A percentile compares a stretch with the other conserved stretches of the same genome.
Evolutionary conservation across 164 flowering plant species (phyloP).

Genomic region (Houttuynia cordata): DNA sequence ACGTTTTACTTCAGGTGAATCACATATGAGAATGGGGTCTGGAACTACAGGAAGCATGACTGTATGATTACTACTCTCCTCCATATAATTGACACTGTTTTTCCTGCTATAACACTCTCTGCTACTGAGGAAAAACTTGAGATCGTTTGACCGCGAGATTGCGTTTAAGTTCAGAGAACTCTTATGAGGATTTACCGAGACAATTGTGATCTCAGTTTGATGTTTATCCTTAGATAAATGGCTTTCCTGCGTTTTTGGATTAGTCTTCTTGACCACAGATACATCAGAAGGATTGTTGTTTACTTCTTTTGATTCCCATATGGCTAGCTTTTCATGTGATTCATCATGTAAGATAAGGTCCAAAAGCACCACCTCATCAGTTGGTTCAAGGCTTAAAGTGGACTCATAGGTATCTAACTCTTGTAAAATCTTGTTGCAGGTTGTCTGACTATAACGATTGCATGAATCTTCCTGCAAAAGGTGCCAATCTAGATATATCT

Average conservation of each 20-base stretch:
- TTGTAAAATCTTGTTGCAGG: constrained; percentile 21
- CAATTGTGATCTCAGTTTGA: constrained; percentile 14
- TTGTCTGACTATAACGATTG: constrained; percentile 15
- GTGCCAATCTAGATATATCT: constrained; percentile 83
- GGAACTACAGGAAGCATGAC: constrained; percentile 11
- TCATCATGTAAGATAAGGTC: constrained; percentile 36
- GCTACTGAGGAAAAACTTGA: constrained; percentile 61
- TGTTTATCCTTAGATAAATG: constrained; percentile 13
- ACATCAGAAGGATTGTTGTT: constrained; percentile 13
- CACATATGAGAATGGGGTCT: constrained; percentile 8
- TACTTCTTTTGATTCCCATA: constrained; percentile 25
- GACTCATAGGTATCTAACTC: constrained; percentile 20
- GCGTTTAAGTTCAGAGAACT: constrained; percentile 29
- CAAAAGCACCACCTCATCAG: constrained; percentile 17
- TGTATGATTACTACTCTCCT: constrained; percentile 11
- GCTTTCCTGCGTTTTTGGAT: constrained; percentile 10
- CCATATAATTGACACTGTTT: constrained; percentile 16
- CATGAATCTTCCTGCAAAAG: constrained; percentile 47
- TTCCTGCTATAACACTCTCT: constrained; percentile 19
- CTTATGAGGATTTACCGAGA: constrained; percentile 17
- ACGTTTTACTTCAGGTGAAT: constrained; percentile 10
- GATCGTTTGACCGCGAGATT: constrained; percentile 46
- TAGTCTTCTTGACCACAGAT: constrained; percentile 9
- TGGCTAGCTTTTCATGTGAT: constrained; percentile 6
- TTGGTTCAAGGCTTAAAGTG: constrained; percentile 15